Base-by-base conservation (phyloP, 1,139 yeast species). In the Hanseniaspora sp. region DNA sequence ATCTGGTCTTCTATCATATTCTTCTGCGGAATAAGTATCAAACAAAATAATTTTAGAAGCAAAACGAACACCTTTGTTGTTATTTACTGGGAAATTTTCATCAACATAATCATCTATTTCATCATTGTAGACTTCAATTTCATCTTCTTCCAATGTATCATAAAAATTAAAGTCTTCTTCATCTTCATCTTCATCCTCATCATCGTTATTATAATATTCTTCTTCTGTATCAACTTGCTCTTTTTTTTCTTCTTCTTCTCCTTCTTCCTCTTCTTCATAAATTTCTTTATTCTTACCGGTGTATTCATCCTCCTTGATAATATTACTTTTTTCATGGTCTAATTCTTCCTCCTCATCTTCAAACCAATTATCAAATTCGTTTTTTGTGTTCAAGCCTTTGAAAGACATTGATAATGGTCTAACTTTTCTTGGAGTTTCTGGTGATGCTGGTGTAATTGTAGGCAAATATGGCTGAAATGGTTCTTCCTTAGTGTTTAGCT, bases 1-100 rank as follows among this genome's bases (percentile, higher is more conserved):
- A 60, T 88, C 97, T 0, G 97, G 96, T 59, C 84, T 88, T 62
- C 98, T 80, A 67, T 92, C 97, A 66, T 92, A 92, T 61, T 86
- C 96, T 17, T 78, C 81, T 48, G 83, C 82, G 58, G 84, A 78
- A 67, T 85, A 88, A 0, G 96, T 92, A 59, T 88, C 95, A 68
- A 83, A 92, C 51, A 92, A 76, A 12, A 87, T 78, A 59, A 92
- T 86, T 62, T 88, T 76, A 0, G 95, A 83, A 2, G 95, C 83
- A 67, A 92, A 92, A 48, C 79, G 40, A 5, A 45, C 49, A 28
- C 30, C 33, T 28, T 45, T 45, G 28, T 44, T 48, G 28, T 28
- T 13, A 9, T 18, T 39, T 12, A 5, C 18, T 17, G 46, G 29
- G 18, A 45, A 45, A 18, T 44, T 39, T 31, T 39, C 29, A 12